Evolutionary conservation across 768 basidiomycete genomes (phyloP), one percentile per base, ranked within the genome.

Genomic region (Phlegmacium glaucopus): DNA sequence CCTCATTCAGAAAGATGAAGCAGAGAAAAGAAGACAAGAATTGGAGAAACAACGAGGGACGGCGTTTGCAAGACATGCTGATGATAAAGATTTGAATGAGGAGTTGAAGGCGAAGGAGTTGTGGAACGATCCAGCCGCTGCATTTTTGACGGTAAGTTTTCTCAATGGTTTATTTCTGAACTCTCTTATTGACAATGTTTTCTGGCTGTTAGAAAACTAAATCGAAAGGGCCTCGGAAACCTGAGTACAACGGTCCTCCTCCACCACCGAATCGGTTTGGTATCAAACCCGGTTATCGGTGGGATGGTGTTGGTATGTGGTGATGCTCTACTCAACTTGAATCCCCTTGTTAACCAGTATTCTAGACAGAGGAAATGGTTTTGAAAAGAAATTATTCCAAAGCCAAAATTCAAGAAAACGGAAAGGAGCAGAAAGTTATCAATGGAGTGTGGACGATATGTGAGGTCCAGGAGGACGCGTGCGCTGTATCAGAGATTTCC

Each of bases 121-220:
- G 12, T 97, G 94, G 94, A 95, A 97, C 60, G 96, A 98, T 66
- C 96, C 96, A n/a, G 95, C 94, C 4, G 90, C 93, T 7, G 85
- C 84, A 16, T 99, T 98, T 72, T 65, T 98, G 52, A 88, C 89
- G 51, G 94, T 95, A 45, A 56, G 84, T 51, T 59, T 26, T 30
- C 30, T 18, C 22, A 22, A 22, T 10, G 35, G 6, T 41, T 12
- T 16, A 6, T 12, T 44, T 9, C 32, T 29, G 30, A 13, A 35
- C 36, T 34, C 34, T 37, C 22, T 4, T 30, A 38, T 45, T n/a
- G n/a, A n/a, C n/a, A n/a, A n/a, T n/a, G n/a, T n/a, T n/a, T 16
- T 41, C 40, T 29, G 34, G 47, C 42, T 26, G 18, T 53, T 58
- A 93, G 89, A 88, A 89, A 78, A 84, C 85, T 64, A 74, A 64